A percentile compares a stretch with the other conserved stretches of the same genome.
Evolutionary conservation across 306 rosid genomes (phyloP).

Genomic region (Prunus dulcis): DNA sequence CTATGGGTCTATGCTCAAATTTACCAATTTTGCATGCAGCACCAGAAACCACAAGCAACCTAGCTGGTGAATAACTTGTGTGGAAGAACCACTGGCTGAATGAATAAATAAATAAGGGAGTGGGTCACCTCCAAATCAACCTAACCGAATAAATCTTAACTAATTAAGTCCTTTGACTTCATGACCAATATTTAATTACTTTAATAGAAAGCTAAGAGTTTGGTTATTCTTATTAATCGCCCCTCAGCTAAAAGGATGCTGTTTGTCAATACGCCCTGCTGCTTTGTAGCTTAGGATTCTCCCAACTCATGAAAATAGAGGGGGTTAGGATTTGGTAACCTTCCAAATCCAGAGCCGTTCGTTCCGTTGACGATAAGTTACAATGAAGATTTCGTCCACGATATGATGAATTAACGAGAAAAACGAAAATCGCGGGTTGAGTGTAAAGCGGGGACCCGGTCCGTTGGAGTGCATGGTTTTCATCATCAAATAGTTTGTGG

Average conservation of each 20-base stretch:
- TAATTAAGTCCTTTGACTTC: background rate
- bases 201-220: background rate
- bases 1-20: background rate
- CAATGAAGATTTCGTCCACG: background rate
- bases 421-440: background rate
- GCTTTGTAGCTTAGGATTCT: slow-evolving; percentile 44
- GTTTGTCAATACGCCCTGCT: background rate
- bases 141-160: background rate
- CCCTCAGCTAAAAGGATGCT: background rate
- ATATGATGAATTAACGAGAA: slow-evolving; percentile 1
- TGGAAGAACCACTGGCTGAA: background rate
- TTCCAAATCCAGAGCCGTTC: background rate
- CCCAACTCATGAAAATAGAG: slow-evolving; percentile 10
- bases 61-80: background rate
- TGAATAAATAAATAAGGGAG: background rate
- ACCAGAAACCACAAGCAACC: background rate
- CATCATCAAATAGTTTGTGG: slow-evolving; percentile 5
- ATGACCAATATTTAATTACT: background rate
- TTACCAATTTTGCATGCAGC: background rate
- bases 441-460: background rate
- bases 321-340: slow-evolving; percentile 40
- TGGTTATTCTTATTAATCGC: background rate
- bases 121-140: background rate
- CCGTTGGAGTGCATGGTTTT: slow-evolving; percentile 19
- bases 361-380: background rate